Conservation (phyloP, 2,329 filamentous ascomycete species). For the Hypoxylon sp. region DNA sequence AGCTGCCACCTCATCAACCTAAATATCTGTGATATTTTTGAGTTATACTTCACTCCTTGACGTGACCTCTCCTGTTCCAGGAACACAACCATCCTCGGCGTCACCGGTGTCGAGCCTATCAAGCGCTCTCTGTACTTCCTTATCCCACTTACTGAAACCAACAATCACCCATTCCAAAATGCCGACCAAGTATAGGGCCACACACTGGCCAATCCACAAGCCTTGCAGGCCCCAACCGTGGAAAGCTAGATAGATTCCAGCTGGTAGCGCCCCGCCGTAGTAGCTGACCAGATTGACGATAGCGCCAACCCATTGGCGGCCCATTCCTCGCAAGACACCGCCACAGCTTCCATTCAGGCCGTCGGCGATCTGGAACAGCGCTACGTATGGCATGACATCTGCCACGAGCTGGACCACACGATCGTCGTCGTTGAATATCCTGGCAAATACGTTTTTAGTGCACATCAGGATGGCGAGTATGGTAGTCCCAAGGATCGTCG, state of each 20-base stretch:
- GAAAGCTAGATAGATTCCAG: conserved; percentile 86
- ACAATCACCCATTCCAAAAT: conserved; percentile 82
- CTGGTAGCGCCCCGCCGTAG: conserved; percentile 80
- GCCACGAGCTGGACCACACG: conserved; percentile 76
- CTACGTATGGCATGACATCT: conserved; percentile 83
- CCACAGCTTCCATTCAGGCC: conserved; percentile 87
- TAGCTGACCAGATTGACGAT: conserved; percentile 84
- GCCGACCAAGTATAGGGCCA: conserved; percentile 82
- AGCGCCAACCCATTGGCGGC: conserved; percentile 84
- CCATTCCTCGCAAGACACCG: conserved; percentile 83
- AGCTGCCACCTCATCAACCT: background rate
- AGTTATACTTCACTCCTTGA: conserved; percentile 20
- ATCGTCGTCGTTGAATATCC: conserved; percentile 82
- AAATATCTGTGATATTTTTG: no score
- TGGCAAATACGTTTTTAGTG: conserved; percentile 76
- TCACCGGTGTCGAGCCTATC: conserved; percentile 68
- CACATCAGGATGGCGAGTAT: conserved; percentile 75
- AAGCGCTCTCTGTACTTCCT: conserved; percentile 75
- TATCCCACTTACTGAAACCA: conserved; percentile 78
- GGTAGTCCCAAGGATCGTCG: conserved; percentile 70
- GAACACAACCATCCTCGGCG: background rate
- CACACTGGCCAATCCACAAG: conserved; percentile 84
- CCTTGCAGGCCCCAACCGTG: conserved; percentile 84
- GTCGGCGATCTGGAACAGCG: conserved; percentile 89
- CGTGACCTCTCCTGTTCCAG: conserved; percentile 8